Evolutionary conservation across 441 rosid species (phyloP), one percentile per base, ranked within the genome.

Genomic region (Raphanus hybrid): DNA sequence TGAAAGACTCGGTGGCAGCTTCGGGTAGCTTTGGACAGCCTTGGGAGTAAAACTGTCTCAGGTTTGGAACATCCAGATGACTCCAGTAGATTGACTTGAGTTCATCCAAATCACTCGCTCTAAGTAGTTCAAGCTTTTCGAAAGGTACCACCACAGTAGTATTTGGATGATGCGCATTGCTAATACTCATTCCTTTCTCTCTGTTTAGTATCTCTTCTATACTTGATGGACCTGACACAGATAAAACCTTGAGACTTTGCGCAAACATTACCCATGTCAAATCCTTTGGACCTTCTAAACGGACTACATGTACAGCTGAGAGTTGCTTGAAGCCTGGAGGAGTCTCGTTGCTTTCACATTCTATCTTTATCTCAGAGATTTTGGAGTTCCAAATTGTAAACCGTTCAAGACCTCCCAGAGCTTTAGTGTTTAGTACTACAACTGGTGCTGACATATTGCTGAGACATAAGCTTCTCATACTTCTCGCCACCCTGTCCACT

Each of bases 361-460:
- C 64, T 27, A 59, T 60, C 64, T 29, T 27, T 29, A 60, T 29
- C 64, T 60, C 64, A 27, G 64, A 60, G 9, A 60, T 6, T 12
- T 60, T 60, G 10, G 39, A 60, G 2, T 6, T 60, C 39, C 34
- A 14, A 6, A 60, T n/a, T 12, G 39, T 8, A n/a, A 60, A 8
- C 4, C 2, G 4, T 29, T 60, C 39, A 60, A 60, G 10, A 60
- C 64, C 18, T 5, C 5, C 4, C 39, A 59, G 39, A 60, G 64
- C 39, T 29, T 6, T n/a, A 35, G 64, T 59, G 64, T 27, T 27
- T 12, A 59, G 6, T 10, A n/a, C n/a, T 3, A 60, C 39, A 60
- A 6, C 6, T 0, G 11, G 6, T n/a, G 43, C 66, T 62, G 43
- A 62, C 66, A 62, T 62, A 6, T 29, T 32, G 16, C 41, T 32